A percentile compares a stretch with the other conserved stretches of the same genome.
Conservation (phyloP, 345 rosid species). For the Tarenaya hassleriana region DNA sequence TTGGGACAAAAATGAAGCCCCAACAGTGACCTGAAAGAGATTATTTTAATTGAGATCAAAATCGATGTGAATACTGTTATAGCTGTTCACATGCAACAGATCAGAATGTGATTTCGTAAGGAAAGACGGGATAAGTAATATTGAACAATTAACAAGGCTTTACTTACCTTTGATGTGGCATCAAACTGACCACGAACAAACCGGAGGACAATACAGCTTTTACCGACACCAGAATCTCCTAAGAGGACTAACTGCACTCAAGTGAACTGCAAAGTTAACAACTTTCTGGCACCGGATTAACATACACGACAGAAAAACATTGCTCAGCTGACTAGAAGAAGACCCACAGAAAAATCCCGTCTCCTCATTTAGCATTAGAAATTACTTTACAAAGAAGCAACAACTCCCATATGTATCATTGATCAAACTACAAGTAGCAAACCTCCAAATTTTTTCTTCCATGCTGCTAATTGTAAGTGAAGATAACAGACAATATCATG, state of each 20-base stretch:
- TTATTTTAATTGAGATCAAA: slow-evolving; percentile 10
- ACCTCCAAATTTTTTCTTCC: neutral
- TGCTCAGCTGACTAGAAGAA: no score
- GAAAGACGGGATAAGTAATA: slow-evolving; percentile 1
- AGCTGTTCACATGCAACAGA: slow-evolving; percentile 3
- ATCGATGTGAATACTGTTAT: slow-evolving; percentile 5
- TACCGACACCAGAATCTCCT: slow-evolving; percentile 98
- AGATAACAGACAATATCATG: neutral
- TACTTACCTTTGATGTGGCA: slow-evolving; percentile 78
- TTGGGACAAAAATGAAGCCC: slow-evolving; percentile 96
- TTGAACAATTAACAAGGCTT: neutral
- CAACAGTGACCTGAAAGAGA: slow-evolving; percentile 79
- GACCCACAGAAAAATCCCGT: neutral
- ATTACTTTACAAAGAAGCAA: no score
- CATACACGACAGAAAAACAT: neutral
- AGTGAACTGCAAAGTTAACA: slow-evolving; percentile 21
- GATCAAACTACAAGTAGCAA: no score
- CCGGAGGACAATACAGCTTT: slow-evolving; percentile 97
- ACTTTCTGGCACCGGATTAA: neutral
- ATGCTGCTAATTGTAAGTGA: neutral
- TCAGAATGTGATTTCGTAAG: neutral
- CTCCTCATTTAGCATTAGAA: no score
- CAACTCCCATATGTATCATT: no score
- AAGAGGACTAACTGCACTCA: slow-evolving; percentile 67
- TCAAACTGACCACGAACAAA: slow-evolving; percentile 99